Conservation (phyloP, 2,329 filamentous ascomycete genomes). For the Onygenales sp. region DNA sequence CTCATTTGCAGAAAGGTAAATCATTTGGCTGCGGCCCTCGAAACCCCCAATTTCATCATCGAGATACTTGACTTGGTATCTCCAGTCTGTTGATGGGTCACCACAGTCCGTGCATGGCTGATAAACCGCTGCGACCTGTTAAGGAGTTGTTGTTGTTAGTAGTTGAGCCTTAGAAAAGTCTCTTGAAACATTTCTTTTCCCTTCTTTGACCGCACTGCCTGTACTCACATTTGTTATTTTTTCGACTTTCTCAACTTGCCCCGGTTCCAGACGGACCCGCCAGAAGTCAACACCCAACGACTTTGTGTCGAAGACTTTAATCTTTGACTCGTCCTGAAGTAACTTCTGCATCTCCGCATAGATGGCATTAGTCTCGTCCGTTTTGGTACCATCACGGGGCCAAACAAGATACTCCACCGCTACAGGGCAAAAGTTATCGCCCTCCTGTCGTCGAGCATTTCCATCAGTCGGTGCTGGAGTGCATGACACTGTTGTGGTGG, state of each 20-base stretch:
- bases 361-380: constrained; percentile 2
- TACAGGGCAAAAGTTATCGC: constrained; percentile 1
- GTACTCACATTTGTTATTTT: constrained; percentile 6
- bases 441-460: not conserved
- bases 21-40: constrained; percentile 2
- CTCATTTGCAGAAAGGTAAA: constrained; percentile 3
- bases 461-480: constrained; percentile 4
- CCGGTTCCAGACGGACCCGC: constrained; percentile 3
- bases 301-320: constrained; percentile 3
- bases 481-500: constrained; percentile 7
- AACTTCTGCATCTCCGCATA: constrained; percentile 4
- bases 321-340: constrained; percentile 4
- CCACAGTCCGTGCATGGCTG: constrained; percentile 4
- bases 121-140: constrained; percentile 6
- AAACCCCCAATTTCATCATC: not conserved
- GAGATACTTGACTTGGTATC: constrained; percentile 4
- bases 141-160: not conserved
- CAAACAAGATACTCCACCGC: constrained; percentile 1
- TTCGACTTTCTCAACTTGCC: constrained; percentile 3
- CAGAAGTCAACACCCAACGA: constrained; percentile 6
- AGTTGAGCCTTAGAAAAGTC: not conserved
- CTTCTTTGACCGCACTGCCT: not conserved
- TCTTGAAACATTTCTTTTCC: not conserved
- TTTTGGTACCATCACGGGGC: constrained; percentile 2
- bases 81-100: constrained; percentile 2